Evolutionary conservation across 352 stramenopile genomes (phyloP), one percentile per base, ranked within the genome.

Genomic region (Lagenidium giganteum): DNA sequence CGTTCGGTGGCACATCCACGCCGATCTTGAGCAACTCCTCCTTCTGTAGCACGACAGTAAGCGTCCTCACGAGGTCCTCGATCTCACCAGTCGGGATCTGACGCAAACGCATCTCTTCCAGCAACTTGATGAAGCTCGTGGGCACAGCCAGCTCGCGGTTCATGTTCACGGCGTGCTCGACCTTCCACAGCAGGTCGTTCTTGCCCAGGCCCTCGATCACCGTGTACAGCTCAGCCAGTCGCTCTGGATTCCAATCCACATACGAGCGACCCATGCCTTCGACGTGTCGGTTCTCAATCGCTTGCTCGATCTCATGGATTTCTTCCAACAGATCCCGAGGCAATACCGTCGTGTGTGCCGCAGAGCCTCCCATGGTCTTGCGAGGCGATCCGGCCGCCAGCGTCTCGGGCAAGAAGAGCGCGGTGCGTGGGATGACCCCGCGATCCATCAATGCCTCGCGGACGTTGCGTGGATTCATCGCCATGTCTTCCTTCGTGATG

Each of bases 101-200:
- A 2, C 77, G 66, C 18, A 83, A 35, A 25, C 68, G 53, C 58
- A 86, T 80, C 45, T 81, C 73, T 2, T 62, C 38, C 0, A 87
- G 47, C 12, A 89, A 42, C 5, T 59, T 46, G 6, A 54, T 42
- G 29, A 75, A 79, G 22, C 41, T 63, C 25, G 49, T 51, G n/a
- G 77, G 73, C 1, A 83, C 58, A 2, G 65, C 67, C 8, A 87
- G 51, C 40, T 89, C 77, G 3, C 47, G 41, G 48, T 82, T 87
- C 5, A 34, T 62, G 40, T 72, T 87, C 3, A 89, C 69, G 3
- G 54, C 67, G 39, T 89, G 70, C 11, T 71, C 57, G n/a, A 89
- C 66, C 48, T 86, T 89, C 73, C 73, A 85, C 14, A 89, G 57
- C 35, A 89, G 44, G 39, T 89, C 73, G 8, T 60, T 80, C 51